Conservation (phyloP, 1,284 basidiomycete species). For the Ustilago xerochloae region DNA sequence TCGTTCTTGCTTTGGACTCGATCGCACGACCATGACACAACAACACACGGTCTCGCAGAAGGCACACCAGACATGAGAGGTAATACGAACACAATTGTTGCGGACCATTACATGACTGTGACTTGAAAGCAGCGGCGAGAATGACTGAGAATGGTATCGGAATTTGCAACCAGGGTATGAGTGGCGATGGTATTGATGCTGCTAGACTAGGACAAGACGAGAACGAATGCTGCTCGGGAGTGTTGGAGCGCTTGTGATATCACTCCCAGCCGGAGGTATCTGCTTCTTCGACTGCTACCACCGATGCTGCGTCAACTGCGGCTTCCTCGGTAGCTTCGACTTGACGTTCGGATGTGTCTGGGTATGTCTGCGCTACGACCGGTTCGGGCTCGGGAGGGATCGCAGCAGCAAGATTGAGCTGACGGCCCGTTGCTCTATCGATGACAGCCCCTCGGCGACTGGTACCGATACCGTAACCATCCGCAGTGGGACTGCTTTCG, state of each 20-base stretch:
- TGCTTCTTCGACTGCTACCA: conserved; percentile 1
- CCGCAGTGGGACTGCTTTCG: not conserved
- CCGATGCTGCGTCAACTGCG: not conserved
- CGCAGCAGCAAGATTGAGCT: conserved; percentile 40
- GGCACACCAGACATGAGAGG: not conserved
- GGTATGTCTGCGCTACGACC: no score
- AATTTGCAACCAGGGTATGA: not conserved
- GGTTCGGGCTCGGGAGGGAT: conserved; percentile 7
- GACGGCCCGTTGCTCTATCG: conserved; percentile 12
- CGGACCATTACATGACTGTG: not conserved
- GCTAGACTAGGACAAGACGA: not conserved
- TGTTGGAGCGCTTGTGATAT: not conserved
- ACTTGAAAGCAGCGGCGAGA: not conserved
- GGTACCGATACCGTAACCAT: conserved; percentile 37
- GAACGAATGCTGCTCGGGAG: not conserved
- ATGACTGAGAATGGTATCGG: not conserved
- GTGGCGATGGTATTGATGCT: not conserved
- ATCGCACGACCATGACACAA: not conserved
- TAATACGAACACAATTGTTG: not conserved
- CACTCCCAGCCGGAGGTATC: conserved; percentile 1
- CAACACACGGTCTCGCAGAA: not conserved
- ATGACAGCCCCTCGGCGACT: conserved; percentile 19
- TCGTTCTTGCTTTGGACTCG: no score
- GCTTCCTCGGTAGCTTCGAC: not conserved
- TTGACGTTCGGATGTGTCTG: no score